Conservation (phyloP, 1,284 basidiomycete genomes). For the Pascua sp. region DNA sequence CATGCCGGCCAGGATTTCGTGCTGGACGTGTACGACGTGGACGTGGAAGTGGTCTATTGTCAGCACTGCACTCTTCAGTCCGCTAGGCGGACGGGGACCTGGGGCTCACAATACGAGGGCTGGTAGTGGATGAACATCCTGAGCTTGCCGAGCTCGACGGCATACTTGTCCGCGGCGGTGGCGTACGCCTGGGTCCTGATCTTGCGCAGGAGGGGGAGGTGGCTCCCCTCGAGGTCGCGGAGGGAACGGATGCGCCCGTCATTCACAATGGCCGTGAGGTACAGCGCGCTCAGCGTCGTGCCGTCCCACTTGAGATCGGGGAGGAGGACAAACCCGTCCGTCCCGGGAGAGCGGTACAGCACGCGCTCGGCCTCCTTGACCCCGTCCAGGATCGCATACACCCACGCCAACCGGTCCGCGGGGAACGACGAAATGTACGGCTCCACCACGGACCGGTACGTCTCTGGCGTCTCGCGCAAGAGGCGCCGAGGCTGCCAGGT, state of each 20-base stretch:
- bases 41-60: constrained; percentile 85
- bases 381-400: constrained; percentile 79
- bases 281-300: constrained; percentile 58
- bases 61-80: not conserved
- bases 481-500: constrained; percentile 68
- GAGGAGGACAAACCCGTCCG: constrained; percentile 69
- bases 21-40: constrained; percentile 79
- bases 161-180: constrained; percentile 67
- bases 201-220: constrained; percentile 65
- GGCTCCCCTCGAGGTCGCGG: constrained; percentile 63
- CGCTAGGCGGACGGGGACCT: no score
- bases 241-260: constrained; percentile 62
- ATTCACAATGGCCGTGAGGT: constrained; percentile 68
- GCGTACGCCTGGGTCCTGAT: constrained; percentile 62
- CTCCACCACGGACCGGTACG: constrained; percentile 66
- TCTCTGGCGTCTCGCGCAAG: constrained; percentile 72
- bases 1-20: constrained; percentile 65
- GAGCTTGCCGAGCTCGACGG: constrained; percentile 63
- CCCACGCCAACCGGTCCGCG: constrained; percentile 75
- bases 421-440: constrained; percentile 77
- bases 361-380: constrained; percentile 74
- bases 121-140: constrained; percentile 92
- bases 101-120: constrained; percentile 81
- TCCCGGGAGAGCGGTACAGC: constrained; percentile 59
- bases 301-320: constrained; percentile 96